Evolutionary conservation across 768 basidiomycete species (phyloP), one percentile per base, ranked within the genome.

Genomic region (Dentipellis sp.): DNA sequence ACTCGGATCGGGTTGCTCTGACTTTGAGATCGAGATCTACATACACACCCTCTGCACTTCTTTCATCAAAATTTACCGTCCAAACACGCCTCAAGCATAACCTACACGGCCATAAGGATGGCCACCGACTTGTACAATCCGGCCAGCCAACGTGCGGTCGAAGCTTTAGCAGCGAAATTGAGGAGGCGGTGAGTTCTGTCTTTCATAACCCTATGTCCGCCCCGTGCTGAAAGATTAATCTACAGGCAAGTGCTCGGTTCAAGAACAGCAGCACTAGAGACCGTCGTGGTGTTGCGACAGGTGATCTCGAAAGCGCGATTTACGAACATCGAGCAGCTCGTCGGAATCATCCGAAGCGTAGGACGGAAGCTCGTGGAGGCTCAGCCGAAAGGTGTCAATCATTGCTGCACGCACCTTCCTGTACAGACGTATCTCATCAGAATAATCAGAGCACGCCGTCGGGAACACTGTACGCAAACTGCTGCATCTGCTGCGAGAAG

Each of bases 381-480:
- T 9, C 94, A 97, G 66, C 93, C 94, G 11, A 97, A 95, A 83
- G 95, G 95, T 94, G 57, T 49, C 37, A 53, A 47, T 56, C 45
- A 46, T 52, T 56, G 50, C 17, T 34, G 54, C 48, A 58, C 50
- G 59, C 37, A 53, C 35, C 47, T 10, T 64, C 50, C 17, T 58
- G 50, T 50, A 45, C 22, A 37, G 36, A 46, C 36, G 17, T 54
- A 45, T 45, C 37, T 42, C 53, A 22, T 42, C 19, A 17, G 21
- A 19, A 8, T 40, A 35, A 14, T 54, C 71, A 97, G 97, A 99
- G 68, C 86, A 94, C 66, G 89, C 93, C 47, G 88, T 97, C 37
- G 93, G 93, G 21, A 98, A 98, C 68, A 94, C 94, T 19, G 87
- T 94, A 40, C 83, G 94, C 39, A 92, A 92, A 65, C 84, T 97